Conservation (phyloP, 345 rosid species). For the Moricandia arvensis region DNA sequence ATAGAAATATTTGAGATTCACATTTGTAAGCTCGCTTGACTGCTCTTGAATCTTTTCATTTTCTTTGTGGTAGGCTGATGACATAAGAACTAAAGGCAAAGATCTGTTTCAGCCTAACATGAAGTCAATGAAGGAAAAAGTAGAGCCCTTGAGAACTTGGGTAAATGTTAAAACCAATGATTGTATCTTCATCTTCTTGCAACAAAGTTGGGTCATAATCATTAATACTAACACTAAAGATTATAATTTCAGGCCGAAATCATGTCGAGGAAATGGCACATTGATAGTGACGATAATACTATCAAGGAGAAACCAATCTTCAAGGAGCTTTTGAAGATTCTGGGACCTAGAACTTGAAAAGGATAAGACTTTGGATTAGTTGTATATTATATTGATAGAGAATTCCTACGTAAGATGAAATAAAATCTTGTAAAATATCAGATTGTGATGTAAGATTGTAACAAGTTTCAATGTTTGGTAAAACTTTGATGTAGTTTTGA, state of each 20-base stretch:
- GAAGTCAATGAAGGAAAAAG: constrained; percentile 53
- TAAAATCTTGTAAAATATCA: constrained; percentile 1
- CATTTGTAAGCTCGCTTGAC: background rate
- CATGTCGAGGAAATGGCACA: constrained; percentile 70
- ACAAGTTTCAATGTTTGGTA: background rate
- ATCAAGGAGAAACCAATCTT: constrained; percentile 65
- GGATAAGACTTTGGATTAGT: background rate
- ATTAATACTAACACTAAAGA: background rate
- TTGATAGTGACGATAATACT: constrained; percentile 40
- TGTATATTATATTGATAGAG: background rate
- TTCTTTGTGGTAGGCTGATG: constrained; percentile 49
- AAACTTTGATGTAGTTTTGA: background rate
- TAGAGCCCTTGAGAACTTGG: constrained; percentile 67
- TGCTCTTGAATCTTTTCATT: background rate
- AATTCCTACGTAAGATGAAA: constrained; percentile 3
- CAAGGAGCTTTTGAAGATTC: constrained; percentile 66
- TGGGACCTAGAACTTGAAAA: constrained; percentile 48
- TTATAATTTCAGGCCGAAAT: constrained; percentile 49
- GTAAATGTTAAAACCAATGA: constrained; percentile 37
- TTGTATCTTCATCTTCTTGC: background rate
- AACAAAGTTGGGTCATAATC: background rate
- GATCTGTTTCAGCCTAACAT: constrained; percentile 63
- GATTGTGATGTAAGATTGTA: background rate
- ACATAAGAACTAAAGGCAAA: constrained; percentile 55
- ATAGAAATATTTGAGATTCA: background rate